These are phyloP conservation scores for Tricholoma terreum DNA, from an alignment of 768 basidiomycete species.

Conservation along the genomic window DNA sequence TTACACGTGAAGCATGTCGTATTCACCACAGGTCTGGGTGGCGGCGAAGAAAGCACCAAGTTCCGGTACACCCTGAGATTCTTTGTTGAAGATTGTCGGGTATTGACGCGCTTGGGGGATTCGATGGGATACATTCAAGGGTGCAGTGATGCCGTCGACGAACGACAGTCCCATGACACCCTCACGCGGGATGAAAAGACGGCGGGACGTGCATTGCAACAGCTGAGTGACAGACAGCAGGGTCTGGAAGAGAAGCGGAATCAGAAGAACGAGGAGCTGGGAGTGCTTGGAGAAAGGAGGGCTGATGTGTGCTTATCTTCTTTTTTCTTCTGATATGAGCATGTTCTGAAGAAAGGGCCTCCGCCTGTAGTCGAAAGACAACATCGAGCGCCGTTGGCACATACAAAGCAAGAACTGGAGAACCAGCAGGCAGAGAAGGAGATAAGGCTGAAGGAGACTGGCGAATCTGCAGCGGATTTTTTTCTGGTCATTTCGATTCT, in stretches of 20 bases:
- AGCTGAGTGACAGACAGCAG: slow-evolving; percentile 67
- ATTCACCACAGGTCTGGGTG: slow-evolving; percentile 50
- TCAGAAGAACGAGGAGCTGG: slow-evolving; percentile 54
- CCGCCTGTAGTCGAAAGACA: slow-evolving; percentile 53
- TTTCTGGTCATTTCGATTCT: slow-evolving; percentile 57
- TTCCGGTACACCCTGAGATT: slow-evolving; percentile 44
- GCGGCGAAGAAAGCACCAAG: slow-evolving; percentile 33
- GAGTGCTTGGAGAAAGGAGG: slow-evolving; percentile 46
- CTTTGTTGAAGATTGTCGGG: neutral
- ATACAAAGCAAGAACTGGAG: slow-evolving; percentile 73
- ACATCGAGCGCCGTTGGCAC: slow-evolving; percentile 50
- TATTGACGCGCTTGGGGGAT: neutral
- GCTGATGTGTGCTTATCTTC: slow-evolving; percentile 45
- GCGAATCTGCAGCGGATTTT: slow-evolving; percentile 81
- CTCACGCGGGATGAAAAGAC: slow-evolving; percentile 84
- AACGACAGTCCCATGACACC: slow-evolving; percentile 82
- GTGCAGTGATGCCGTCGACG: slow-evolving; percentile 67
- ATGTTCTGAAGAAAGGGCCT: neutral
- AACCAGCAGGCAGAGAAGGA: slow-evolving; percentile 87
- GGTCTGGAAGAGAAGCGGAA: slow-evolving; percentile 56
- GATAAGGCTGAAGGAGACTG: slow-evolving; percentile 76
- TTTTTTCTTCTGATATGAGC: neutral
- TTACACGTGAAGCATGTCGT: slow-evolving; percentile 45
- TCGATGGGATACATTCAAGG: slow-evolving; percentile 55
- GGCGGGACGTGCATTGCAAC: slow-evolving; percentile 54